Base-by-base conservation (phyloP, 208 protist species). In the Leishmania tarentolae region DNA sequence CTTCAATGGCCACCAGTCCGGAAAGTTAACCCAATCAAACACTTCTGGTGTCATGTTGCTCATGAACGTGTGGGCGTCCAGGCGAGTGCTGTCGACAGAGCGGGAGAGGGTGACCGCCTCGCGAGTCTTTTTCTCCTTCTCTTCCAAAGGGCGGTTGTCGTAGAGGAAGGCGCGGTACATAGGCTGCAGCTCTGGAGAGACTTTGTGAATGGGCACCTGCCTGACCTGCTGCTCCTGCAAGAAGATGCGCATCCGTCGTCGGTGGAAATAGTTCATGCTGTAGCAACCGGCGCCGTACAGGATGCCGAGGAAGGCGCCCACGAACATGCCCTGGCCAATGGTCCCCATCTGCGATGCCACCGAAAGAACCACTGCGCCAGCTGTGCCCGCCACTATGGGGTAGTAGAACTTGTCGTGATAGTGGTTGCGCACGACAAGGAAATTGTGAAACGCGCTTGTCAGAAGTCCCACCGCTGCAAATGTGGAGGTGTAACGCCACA, bases 1-100 rank as follows among this genome's bases (percentile, higher is more conserved):
- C 86, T 96, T 96, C 53, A 97, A 78, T 47, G 94, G 94, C 94
- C 94, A 97, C 93, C 94, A 97, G 69, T 96, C 91, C 4, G 94
- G 94, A 70, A 97, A 97, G 83, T 94, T 95, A 9, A 97, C 92
- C 92, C 94, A 96, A 69, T 95, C 91, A 70, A 88, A 95, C 52
- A 96, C 82, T 80, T 96, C 91, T n/a, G 94, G 92, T n/a, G 87
- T 90, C 91, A 95, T 95, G 84, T 96, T 91, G 76, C 88, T 72
- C 84, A 96, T 88, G 75, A 96, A 92, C 3, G 88, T 87, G 61
- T 93, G 84, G 24, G 94, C 94, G 78, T 96, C 92, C 13, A 97
- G 84, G 0, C 92, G 90, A 35, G 84, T 87, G 66, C 95, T 89
- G 15, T 88, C 86, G 24, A 52, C 68, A 37, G 75, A 83, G 77